Base-by-base conservation (phyloP, 1,284 basidiomycete genomes). In the Neonothopanus nambi region DNA sequence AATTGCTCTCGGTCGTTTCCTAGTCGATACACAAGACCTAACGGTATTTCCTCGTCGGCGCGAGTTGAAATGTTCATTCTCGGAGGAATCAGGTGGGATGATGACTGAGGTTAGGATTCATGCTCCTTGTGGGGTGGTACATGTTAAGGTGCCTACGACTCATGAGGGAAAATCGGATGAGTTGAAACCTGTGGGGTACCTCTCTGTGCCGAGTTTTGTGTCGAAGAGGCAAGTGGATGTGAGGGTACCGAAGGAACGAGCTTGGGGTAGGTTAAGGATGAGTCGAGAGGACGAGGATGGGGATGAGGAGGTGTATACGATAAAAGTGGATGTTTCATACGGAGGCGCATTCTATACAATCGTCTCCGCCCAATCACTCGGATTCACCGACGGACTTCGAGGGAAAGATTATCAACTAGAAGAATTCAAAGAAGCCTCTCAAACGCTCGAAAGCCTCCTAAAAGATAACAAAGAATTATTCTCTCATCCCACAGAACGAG, bases 321-420 rank as follows among this genome's bases (percentile, higher is more conserved):
- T 52, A n/a, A 58, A 41, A n/a, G 60, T 75, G 5, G 70, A 74
- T 53, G 62, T 78, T 36, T 62, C 68, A 11, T 78, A 69, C 45
- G 75, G 74, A 35, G 75, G 75, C 5, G 74, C 75, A 12, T 74
- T 72, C 61, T 78, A 78, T 57, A 74, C 67, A 4, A 63, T 72
- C 41, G 70, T 75, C 36, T 59, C 64, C 5, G 69, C 67, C 8
- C 45, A 56, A 20, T 66, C 66, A 46, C 65, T 76, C 12, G 73
- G 73, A 1, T 71, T 74, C 51, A 45, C 55, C 5, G 52, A 60
- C 17, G 59, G 62, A 20, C 55, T 70, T 9, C 39, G 56, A 7
- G 61, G 55, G 4, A 13, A 57, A 50, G 4, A 20, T 20, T 13
- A 56, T 51, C 52, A 58, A 36, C 40, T 70, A 21, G 58, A 61